Evolutionary conservation across 2,329 filamentous ascomycete species (phyloP).

Genomic region (Madurella fahalii): DNA sequence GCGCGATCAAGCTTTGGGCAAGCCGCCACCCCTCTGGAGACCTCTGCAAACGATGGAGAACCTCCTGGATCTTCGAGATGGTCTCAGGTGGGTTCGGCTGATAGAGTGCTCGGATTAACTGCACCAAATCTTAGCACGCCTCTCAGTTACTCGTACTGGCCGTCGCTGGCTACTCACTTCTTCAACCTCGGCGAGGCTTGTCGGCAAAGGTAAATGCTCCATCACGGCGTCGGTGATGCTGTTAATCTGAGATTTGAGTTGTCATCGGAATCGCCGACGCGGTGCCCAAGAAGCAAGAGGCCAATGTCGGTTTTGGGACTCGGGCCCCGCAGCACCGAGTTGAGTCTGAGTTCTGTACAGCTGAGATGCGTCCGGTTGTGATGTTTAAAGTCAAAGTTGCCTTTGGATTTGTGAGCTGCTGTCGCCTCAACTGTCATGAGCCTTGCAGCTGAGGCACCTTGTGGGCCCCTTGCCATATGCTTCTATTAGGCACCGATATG

Average conservation of each 20-base stretch:
- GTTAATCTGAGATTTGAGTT: background rate
- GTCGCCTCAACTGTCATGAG: no score
- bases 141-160: background rate
- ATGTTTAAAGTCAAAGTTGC: no score
- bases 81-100: conserved; percentile 46
- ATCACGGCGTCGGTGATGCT: conserved; percentile 18
- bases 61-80: conserved; percentile 59
- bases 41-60: conserved; percentile 73
- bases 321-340: no score
- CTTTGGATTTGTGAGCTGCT: no score
- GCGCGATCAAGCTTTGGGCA: conserved; percentile 68
- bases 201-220: conserved; percentile 31
- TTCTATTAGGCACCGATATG: no score
- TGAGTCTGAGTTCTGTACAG: no score
- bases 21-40: conserved; percentile 81
- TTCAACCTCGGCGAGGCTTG: conserved; percentile 34
- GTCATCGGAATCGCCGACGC: no score
- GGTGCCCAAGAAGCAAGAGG: no score
- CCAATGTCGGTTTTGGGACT: no score
- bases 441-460: no score
- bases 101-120: conserved; percentile 52
- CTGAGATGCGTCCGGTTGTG: no score
- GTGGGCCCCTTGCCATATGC: no score
- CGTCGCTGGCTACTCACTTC: conserved; percentile 26
- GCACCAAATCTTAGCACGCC: conserved; percentile 9